Evolutionary conservation across 257 asterid genomes (phyloP).

Genomic region (Solanum chiquidenum): DNA sequence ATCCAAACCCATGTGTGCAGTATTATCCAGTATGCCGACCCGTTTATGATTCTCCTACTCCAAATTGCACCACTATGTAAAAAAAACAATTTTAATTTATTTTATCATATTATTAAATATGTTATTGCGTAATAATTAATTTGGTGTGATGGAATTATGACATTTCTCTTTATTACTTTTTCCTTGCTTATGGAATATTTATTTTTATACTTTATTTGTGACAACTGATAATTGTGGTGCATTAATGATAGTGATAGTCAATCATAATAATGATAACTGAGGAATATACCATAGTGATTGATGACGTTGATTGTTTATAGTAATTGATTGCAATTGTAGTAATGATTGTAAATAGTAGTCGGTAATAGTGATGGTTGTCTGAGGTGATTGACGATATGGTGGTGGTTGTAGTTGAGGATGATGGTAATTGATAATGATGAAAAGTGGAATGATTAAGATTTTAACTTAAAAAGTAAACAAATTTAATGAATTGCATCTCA

Average conservation of each 20-base stretch:
- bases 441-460: background rate
- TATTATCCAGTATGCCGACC: background rate
- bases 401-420: background rate
- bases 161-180: background rate
- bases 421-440: no score
- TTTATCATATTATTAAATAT: background rate
- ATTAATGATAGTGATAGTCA: background rate
- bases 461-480: no score
- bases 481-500: background rate
- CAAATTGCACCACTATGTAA: background rate
- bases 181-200: background rate
- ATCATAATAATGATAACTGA: no score
- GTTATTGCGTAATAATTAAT: background rate
- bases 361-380: background rate
- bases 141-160: background rate
- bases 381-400: background rate
- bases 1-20: background rate
- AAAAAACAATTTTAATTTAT: background rate
- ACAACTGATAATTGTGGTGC: background rate
- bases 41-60: background rate
- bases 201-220: background rate
- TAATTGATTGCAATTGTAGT: background rate
- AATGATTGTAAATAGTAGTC: background rate
- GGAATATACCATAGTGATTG: background rate
- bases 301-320: background rate